A percentile compares a stretch with the other conserved stretches of the same genome.
Conservation (phyloP, 2,329 filamentous ascomycete genomes). For the Aspergillus ruber region DNA sequence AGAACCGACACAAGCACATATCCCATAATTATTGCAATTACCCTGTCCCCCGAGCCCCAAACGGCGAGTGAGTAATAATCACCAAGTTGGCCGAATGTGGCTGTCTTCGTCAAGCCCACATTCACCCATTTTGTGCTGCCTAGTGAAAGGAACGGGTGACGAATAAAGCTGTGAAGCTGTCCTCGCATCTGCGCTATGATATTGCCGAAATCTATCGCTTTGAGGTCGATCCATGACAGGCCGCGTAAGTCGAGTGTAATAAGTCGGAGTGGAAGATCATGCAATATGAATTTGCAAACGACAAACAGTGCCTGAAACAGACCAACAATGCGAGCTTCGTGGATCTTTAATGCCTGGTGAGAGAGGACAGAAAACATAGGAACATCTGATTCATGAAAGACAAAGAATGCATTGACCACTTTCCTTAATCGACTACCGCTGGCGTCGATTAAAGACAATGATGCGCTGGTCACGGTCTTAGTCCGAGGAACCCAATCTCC, state of each 20-base stretch:
- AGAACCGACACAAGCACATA: slow-evolving; percentile 70
- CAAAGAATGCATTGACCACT: slow-evolving; percentile 33
- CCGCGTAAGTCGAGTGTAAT: slow-evolving; percentile 20
- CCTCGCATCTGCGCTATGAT: slow-evolving; percentile 12
- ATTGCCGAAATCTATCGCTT: slow-evolving; percentile 11
- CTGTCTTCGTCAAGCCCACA: slow-evolving; percentile 13
- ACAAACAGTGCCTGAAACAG: slow-evolving; percentile 37
- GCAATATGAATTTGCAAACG: slow-evolving; percentile 36
- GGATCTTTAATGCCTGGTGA: slow-evolving; percentile 59
- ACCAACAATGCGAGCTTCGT: slow-evolving; percentile 50
- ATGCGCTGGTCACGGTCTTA: slow-evolving; percentile 34
- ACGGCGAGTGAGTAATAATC: slow-evolving; percentile 57
- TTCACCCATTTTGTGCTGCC: slow-evolving; percentile 23
- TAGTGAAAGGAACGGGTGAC: slow-evolving; percentile 16
- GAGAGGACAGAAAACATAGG: slow-evolving; percentile 71
- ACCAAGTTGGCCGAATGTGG: slow-evolving; percentile 25
- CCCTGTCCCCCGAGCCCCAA: slow-evolving; percentile 63
- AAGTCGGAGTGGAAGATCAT: slow-evolving; percentile 32
- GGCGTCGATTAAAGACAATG: slow-evolving; percentile 36
- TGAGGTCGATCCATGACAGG: slow-evolving; percentile 15
- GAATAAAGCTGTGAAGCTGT: slow-evolving; percentile 16
- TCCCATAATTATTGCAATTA: slow-evolving; percentile 71
- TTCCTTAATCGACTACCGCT: slow-evolving; percentile 35
- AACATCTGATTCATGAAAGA: slow-evolving; percentile 53
- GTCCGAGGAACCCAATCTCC: slow-evolving; percentile 29